Conservation (phyloP, 129 eudicot species). For the Lonicera japonica region DNA sequence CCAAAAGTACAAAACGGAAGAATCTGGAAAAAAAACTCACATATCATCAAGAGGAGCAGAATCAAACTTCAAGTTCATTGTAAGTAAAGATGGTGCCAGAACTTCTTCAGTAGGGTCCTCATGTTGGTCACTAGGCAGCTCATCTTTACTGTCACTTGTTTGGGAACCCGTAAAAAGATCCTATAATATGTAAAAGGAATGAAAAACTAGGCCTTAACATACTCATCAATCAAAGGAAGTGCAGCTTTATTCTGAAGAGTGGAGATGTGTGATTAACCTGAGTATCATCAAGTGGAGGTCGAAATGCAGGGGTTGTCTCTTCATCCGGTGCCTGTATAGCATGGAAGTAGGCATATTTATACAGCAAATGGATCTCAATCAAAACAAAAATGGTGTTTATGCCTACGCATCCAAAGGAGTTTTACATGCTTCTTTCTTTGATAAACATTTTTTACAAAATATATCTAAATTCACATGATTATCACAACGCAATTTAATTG, state of each 20-base stretch:
- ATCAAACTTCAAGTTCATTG: slow-evolving; percentile 74
- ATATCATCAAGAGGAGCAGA: slow-evolving; percentile 69
- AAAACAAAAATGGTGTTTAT: too few relatives aligned
- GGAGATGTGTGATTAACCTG: slow-evolving; percentile 40
- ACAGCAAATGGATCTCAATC: background rate
- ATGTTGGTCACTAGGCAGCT: slow-evolving; percentile 26
- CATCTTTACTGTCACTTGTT: slow-evolving; percentile 31
- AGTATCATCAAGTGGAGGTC: slow-evolving; percentile 70
- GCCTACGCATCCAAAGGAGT: background rate
- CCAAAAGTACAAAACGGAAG: background rate
- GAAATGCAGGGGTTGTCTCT: slow-evolving; percentile 49
- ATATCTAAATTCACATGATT: too few relatives aligned
- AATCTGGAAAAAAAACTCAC: slow-evolving; percentile 27
- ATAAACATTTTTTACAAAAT: too few relatives aligned
- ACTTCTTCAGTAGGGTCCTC: slow-evolving; percentile 52
- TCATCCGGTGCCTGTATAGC: slow-evolving; percentile 40
- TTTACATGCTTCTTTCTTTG: background rate
- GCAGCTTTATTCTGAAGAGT: background rate
- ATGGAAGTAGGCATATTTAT: too few relatives aligned
- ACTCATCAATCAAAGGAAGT: too few relatives aligned
- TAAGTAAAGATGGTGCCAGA: slow-evolving; percentile 59
- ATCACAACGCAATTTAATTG: too few relatives aligned
- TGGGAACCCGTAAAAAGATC: slow-evolving; percentile 70
- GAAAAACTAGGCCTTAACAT: background rate
- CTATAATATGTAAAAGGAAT: slow-evolving; percentile 33